Evolutionary conservation across 768 basidiomycete genomes (phyloP).

Genomic region (Serendipita sp.): DNA sequence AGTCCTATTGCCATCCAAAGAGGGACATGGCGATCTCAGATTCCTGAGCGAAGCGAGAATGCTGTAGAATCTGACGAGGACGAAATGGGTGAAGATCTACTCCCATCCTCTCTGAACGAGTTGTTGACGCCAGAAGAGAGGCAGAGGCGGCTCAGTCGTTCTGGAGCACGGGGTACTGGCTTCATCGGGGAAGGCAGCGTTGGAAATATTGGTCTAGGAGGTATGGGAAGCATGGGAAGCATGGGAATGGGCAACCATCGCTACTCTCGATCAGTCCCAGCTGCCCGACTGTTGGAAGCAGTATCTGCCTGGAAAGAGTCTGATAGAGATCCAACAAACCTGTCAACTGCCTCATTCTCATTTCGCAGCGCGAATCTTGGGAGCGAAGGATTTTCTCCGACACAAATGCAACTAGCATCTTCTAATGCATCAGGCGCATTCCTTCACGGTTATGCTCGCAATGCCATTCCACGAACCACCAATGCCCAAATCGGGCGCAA

Average conservation of each 20-base stretch:
- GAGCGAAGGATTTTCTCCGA: slow-evolving; percentile 15
- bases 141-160: slow-evolving; percentile 63
- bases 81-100: slow-evolving; percentile 73
- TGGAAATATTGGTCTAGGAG: neutral
- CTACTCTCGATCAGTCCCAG: slow-evolving; percentile 73
- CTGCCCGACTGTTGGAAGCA: slow-evolving; percentile 57
- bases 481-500: neutral
- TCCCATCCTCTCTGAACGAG: slow-evolving; percentile 78
- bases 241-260: slow-evolving; percentile 31
- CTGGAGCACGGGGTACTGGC: slow-evolving; percentile 18
- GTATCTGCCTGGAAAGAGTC: slow-evolving; percentile 69
- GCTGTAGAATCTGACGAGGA: slow-evolving; percentile 28
- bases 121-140: slow-evolving; percentile 80
- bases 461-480: slow-evolving; percentile 10
- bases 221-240: neutral
- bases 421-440: slow-evolving; percentile 75
- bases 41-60: slow-evolving; percentile 12
- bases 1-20: slow-evolving; percentile 7
- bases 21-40: neutral
- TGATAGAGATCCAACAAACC: slow-evolving; percentile 12
- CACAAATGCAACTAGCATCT: slow-evolving; percentile 34
- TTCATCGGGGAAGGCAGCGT: neutral
- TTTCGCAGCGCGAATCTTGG: slow-evolving; percentile 29
- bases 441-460: slow-evolving; percentile 41
- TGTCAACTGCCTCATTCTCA: slow-evolving; percentile 17